phyloP scores from a whole-genome alignment of 129 eudicot genomes.

The Lonicera japonica region DNA sequence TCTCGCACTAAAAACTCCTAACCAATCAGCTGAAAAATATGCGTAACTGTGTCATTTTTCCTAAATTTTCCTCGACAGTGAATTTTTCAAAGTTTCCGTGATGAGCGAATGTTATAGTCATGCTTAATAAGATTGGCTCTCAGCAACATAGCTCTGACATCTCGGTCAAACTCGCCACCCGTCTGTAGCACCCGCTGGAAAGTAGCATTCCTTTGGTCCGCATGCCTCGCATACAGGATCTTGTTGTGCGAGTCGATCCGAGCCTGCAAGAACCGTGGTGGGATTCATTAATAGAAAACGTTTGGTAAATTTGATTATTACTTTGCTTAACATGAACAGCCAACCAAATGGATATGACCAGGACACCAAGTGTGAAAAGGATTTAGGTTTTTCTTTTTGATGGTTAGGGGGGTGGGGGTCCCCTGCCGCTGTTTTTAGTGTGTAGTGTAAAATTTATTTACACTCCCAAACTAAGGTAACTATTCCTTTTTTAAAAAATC shows the following conservation, averaged over 20 bases:
- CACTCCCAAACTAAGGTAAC: too few relatives aligned
- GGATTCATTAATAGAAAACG: neutral
- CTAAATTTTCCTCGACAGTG: neutral
- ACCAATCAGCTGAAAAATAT: constrained; percentile 8
- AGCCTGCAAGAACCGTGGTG: constrained; percentile 53
- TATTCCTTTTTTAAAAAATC: too few relatives aligned
- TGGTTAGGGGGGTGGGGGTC: too few relatives aligned
- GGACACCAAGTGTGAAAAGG: too few relatives aligned
- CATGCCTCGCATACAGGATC: constrained; percentile 89
- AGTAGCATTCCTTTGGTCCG: constrained; percentile 96
- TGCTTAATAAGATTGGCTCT: constrained; percentile 87
- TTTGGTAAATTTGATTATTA: too few relatives aligned
- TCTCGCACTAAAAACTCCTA: too few relatives aligned
- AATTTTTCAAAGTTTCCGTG: constrained; percentile 42
- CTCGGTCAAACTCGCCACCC: constrained; percentile 78
- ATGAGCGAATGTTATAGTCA: constrained; percentile 43
- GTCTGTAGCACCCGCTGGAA: constrained; percentile 91
- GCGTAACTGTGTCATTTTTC: neutral
- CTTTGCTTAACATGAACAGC: too few relatives aligned
- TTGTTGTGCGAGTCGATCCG: constrained; percentile 95
- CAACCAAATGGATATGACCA: too few relatives aligned
- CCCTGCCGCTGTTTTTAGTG: too few relatives aligned
- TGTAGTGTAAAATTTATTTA: too few relatives aligned
- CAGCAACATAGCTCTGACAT: constrained; percentile 81
- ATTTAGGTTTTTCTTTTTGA: too few relatives aligned